A percentile compares a stretch with the other conserved stretches of the same genome.
These are phyloP conservation scores for Casuarina cunninghamiana DNA, from an alignment of 306 rosid species.

Conservation along the genomic window DNA sequence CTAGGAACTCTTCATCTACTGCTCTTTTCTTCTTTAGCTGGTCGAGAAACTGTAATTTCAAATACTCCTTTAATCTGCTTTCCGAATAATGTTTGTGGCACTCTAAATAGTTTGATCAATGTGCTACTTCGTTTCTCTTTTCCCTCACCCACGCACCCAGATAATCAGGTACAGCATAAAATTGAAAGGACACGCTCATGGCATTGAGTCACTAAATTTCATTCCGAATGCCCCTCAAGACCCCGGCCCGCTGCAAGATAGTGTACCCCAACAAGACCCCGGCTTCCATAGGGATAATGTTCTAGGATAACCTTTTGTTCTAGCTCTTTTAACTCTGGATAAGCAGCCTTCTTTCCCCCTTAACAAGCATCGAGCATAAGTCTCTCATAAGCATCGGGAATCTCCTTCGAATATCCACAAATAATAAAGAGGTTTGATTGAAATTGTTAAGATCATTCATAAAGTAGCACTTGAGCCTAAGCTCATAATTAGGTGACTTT, in stretches of 20 bases:
- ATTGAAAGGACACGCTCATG: background rate
- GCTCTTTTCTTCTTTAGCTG: no score
- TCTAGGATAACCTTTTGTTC: constrained; percentile 81
- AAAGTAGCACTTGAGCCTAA: background rate
- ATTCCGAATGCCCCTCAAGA: background rate
- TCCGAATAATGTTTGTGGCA: no score
- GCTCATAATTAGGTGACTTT: background rate
- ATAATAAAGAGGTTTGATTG: background rate
- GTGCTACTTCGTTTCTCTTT: no score
- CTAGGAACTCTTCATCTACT: no score
- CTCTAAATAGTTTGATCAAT: no score
- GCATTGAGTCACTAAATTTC: background rate
- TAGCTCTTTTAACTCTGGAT: constrained; percentile 82
- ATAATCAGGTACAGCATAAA: background rate
- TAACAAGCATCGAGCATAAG: constrained; percentile 79
- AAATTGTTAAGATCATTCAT: background rate
- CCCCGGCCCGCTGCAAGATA: constrained; percentile 61
- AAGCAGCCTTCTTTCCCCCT: constrained; percentile 86
- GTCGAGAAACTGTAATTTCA: no score
- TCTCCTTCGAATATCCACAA: constrained; percentile 79
- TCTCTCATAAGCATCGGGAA: constrained; percentile 95
- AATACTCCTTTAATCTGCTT: no score
- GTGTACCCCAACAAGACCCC: constrained; percentile 92
- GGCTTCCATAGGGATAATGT: constrained; percentile 84
- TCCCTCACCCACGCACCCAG: no score